Evolutionary conservation across 2,329 filamentous ascomycete species (phyloP).

Genomic region (Arthrobotrys pseudoclavata): DNA sequence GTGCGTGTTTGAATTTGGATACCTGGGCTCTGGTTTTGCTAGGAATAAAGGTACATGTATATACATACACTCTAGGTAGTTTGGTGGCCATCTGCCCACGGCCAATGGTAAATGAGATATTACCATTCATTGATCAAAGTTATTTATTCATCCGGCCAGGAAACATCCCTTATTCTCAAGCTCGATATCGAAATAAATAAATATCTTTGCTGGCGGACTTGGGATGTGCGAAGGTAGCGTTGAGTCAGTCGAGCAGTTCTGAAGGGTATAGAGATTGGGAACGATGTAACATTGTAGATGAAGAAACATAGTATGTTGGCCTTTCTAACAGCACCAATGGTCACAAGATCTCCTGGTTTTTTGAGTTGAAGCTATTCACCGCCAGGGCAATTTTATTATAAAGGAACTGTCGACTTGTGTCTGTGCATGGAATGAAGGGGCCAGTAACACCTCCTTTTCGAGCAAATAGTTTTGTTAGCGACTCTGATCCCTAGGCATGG

Average conservation of each 20-base stretch:
- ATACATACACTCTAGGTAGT: slow-evolving; percentile 3
- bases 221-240: neutral
- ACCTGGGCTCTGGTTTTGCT: neutral
- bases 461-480: neutral
- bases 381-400: slow-evolving; percentile 63
- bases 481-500: neutral
- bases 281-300: neutral
- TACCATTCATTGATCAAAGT: neutral
- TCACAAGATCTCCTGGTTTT: slow-evolving; percentile 43
- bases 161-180: neutral
- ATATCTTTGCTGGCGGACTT: too few relatives aligned
- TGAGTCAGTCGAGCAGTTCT: neutral
- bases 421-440: slow-evolving; percentile 56
- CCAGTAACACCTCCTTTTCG: slow-evolving; percentile 51
- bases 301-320: neutral
- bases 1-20: slow-evolving; percentile 21
- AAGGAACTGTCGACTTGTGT: slow-evolving; percentile 52
- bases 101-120: slow-evolving; percentile 1
- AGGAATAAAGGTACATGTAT: slow-evolving; percentile 19
- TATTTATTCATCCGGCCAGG: neutral
- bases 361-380: slow-evolving; percentile 63
- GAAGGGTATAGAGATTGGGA: neutral
- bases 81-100: neutral
- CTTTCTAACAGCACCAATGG: neutral
- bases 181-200: too few relatives aligned